Conservation (phyloP, 2,329 filamentous ascomycete genomes). For the Alternaria rosae region DNA sequence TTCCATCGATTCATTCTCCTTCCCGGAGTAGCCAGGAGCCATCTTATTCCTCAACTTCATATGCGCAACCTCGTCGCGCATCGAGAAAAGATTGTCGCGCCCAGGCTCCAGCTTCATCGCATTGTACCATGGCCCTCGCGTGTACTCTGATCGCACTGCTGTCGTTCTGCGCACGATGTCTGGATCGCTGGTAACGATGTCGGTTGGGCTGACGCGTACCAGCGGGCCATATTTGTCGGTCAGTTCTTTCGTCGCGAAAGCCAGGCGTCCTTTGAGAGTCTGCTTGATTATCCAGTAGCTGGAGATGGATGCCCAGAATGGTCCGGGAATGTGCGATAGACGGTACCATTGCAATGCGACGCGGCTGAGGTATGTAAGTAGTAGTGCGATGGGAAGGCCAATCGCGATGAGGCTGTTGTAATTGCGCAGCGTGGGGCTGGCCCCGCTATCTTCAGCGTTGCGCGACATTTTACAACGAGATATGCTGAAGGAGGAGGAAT, state of each 20-base stretch:
- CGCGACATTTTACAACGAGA: not conserved
- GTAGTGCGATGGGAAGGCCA: constrained; percentile 7
- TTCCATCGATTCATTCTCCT: constrained; percentile 61
- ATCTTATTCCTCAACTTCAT: constrained; percentile 52
- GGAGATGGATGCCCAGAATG: constrained; percentile 27
- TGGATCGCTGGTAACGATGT: constrained; percentile 57
- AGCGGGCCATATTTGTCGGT: constrained; percentile 37
- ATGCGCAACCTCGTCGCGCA: constrained; percentile 57
- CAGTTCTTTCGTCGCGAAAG: constrained; percentile 1
- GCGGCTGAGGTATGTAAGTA: constrained; percentile 11
- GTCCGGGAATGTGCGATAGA: constrained; percentile 32
- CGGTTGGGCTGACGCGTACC: constrained; percentile 55
- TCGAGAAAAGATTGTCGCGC: constrained; percentile 59
- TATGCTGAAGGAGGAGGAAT: too few species aligned
- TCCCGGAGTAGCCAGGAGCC: constrained; percentile 54
- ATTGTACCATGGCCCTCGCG: constrained; percentile 36
- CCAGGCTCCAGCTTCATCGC: constrained; percentile 60
- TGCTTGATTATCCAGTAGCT: constrained; percentile 25
- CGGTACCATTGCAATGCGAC: constrained; percentile 26
- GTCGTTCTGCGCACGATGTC: constrained; percentile 57
- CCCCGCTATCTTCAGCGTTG: not conserved
- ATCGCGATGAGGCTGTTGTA: not conserved
- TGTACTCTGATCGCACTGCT: constrained; percentile 49
- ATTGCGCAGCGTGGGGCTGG: not conserved
- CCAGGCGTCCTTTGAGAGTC: constrained; percentile 2